A percentile compares a stretch with the other conserved stretches of the same genome.
Conservation (phyloP, 2,329 filamentous ascomycete genomes). For the Neophaeococcomyces mojaviensis region DNA sequence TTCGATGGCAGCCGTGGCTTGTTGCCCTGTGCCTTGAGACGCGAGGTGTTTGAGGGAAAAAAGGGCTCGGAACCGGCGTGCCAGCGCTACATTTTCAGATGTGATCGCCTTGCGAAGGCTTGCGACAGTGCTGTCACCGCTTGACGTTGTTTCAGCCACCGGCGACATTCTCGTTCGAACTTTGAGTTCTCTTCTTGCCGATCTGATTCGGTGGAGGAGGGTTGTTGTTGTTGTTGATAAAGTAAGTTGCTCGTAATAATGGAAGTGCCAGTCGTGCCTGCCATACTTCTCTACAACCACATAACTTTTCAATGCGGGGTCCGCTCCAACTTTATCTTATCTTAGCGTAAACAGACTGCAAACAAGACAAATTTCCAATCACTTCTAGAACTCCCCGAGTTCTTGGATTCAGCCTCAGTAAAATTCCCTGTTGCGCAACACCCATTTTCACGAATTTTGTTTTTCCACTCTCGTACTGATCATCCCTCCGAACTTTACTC, state of each 20-base stretch:
- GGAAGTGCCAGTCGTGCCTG: too few species aligned
- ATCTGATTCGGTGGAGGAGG: too few species aligned
- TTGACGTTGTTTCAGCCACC: constrained; percentile 17
- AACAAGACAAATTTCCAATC: background rate
- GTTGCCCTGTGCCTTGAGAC: constrained; percentile 50
- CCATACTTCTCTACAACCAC: too few species aligned
- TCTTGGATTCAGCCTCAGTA: background rate
- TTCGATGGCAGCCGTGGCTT: constrained; percentile 57
- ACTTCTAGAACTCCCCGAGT: background rate
- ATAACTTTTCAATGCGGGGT: background rate
- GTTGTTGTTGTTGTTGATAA: too few species aligned
- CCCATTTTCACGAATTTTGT: too few species aligned
- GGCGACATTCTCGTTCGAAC: too few species aligned
- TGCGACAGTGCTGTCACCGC: constrained; percentile 34
- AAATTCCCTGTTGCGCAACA: too few species aligned
- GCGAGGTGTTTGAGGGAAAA: constrained; percentile 97
- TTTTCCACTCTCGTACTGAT: too few species aligned
- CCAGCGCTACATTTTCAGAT: constrained; percentile 73
- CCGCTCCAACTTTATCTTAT: constrained; percentile 1
- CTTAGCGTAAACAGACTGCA: background rate
- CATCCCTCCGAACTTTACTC: too few species aligned
- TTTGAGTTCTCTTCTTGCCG: too few species aligned
- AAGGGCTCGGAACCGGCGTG: constrained; percentile 86
- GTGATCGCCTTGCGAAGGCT: constrained; percentile 62
- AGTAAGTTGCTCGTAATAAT: too few species aligned